A percentile compares a stretch with the other conserved stretches of the same genome.
Conservation (phyloP, 331 rosid species). For the Rhamnella rubrinervis region DNA sequence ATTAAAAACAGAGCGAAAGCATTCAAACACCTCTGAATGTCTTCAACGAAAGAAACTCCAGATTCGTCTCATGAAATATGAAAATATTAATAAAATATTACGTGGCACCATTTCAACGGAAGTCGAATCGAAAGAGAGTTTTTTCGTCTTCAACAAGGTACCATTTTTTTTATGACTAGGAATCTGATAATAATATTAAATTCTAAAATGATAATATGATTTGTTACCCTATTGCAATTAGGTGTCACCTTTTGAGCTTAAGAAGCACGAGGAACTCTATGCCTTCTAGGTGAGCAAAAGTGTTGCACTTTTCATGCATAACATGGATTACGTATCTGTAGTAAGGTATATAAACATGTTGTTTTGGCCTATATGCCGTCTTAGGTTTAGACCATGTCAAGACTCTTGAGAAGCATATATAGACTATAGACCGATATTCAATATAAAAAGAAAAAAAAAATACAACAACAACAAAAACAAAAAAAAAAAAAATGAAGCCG, state of each 20-base stretch:
- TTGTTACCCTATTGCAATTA: neutral
- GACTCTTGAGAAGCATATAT: conserved; percentile 10
- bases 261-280: neutral
- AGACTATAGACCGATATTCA: neutral
- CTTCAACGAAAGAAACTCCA: no score
- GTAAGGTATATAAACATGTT: neutral
- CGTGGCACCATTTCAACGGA: no score
- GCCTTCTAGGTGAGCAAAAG: neutral
- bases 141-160: no score
- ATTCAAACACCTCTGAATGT: no score
- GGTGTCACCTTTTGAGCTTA: neutral
- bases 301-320: neutral
- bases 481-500: conserved; percentile 4
- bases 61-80: no score
- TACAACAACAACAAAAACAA: no score
- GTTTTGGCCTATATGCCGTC: conserved; percentile 63
- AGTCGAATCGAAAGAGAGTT: no score
- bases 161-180: neutral
- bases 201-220: neutral
- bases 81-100: no score
- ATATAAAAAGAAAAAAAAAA: neutral
- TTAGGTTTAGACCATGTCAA: conserved; percentile 34
- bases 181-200: neutral
- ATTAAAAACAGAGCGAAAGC: no score
- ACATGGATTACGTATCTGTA: neutral